These are phyloP conservation scores for Yamadazyma scolyti DNA, from an alignment of 805 yeast genomes.

Conservation along the genomic window DNA sequence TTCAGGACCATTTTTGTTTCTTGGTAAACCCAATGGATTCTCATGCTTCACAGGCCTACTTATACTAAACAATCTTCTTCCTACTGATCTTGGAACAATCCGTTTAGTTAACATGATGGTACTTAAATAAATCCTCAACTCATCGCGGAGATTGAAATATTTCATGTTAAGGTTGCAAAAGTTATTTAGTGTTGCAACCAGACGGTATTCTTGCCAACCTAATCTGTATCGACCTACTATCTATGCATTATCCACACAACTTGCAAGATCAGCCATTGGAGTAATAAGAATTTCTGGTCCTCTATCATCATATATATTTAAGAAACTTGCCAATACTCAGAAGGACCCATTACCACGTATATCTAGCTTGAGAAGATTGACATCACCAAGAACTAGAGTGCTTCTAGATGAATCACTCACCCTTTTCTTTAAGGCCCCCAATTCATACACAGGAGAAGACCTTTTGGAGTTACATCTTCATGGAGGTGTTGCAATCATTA, in stretches of 20 bases:
- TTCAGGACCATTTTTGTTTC: conserved; percentile 18
- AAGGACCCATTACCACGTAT: conserved; percentile 44
- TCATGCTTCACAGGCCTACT: conserved; percentile 19
- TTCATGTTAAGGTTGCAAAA: too few species aligned
- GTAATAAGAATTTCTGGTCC: conserved; percentile 83
- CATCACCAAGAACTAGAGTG: conserved; percentile 30
- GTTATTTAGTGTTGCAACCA: too few species aligned
- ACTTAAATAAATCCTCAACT: too few species aligned
- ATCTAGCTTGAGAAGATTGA: conserved; percentile 59
- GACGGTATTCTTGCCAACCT: too few species aligned
- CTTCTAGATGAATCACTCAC: conserved; percentile 77
- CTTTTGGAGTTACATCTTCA: conserved; percentile 85
- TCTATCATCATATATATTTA: conserved; percentile 43
- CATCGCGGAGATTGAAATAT: too few species aligned
- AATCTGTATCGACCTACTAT: conserved; percentile 59
- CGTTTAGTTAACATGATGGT: too few species aligned
- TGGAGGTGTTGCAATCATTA: conserved; percentile 86
- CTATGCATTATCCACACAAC: conserved; percentile 85
- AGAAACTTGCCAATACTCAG: conserved; percentile 40
- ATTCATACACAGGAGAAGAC: conserved; percentile 92
- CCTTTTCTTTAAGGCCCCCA: conserved; percentile 66
- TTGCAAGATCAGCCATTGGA: conserved; percentile 81
- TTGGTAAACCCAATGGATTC: conserved; percentile 41
- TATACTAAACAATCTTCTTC: neutral
- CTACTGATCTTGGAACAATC: too few species aligned